Conservation (phyloP, 768 basidiomycete genomes). For the Gloeophyllum trabeum region DNA sequence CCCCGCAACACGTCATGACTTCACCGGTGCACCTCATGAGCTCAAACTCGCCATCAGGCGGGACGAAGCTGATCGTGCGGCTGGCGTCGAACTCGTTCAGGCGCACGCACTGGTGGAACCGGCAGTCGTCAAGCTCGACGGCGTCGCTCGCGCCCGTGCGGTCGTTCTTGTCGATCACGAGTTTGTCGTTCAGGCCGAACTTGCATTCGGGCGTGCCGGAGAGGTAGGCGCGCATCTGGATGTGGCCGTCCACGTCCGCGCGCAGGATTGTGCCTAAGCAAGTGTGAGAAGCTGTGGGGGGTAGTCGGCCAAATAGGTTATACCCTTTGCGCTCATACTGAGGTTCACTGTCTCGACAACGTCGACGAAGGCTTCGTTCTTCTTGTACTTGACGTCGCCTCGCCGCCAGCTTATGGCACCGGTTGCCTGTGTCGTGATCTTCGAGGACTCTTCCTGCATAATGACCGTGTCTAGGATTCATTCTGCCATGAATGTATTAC, state of each 20-base stretch:
- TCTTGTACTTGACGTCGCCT: conserved; percentile 95
- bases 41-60: conserved; percentile 98
- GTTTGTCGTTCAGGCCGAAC: conserved; percentile 96
- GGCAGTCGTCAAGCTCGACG: conserved; percentile 95
- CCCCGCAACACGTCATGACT: conserved; percentile 2
- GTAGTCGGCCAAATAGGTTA: conserved; percentile 8
- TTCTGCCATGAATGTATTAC: too few relatives aligned
- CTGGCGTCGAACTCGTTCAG: conserved; percentile 90
- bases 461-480: too few relatives aligned
- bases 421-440: conserved; percentile 95
- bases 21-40: conserved; percentile 68
- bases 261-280: conserved; percentile 70
- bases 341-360: conserved; percentile 95
- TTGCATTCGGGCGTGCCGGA: conserved; percentile 98
- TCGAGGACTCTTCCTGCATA: conserved; percentile 85
- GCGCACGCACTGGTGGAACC: conserved; percentile 97
- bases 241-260: conserved; percentile 97
- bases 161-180: conserved; percentile 84
- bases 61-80: conserved; percentile 92
- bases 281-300: conserved; percentile 2
- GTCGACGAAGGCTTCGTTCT: conserved; percentile 99
- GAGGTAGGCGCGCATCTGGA: conserved; percentile 95
- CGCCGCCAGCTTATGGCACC: conserved; percentile 94
- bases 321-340: conserved; percentile 95
- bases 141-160: conserved; percentile 47